Base-by-base conservation (phyloP, 73 alveolate genomes). In the Tetrahymena malaccensis region DNA sequence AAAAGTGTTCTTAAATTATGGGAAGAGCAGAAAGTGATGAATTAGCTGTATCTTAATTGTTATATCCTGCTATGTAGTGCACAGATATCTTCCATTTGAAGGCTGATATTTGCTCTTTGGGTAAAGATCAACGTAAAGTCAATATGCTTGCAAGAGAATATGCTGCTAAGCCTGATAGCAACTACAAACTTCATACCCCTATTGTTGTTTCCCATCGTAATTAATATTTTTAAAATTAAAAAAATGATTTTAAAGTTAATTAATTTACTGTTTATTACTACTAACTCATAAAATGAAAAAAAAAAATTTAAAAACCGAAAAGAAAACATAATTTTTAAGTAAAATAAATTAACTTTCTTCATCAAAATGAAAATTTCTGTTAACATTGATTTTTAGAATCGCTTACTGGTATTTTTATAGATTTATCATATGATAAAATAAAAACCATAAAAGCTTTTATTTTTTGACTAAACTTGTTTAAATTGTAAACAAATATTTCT, bases 21-120 rank as follows among this genome's bases (percentile, higher is more conserved):
- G 99, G 99, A 93, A 98, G 99, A 94, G 96, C 94, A 10, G 99
- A 99, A 93, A 98, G 98, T 43, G 99, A 98, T 93, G 97, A 96
- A 94, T 96, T 98, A 95, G 98, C 99, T 25, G 99, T 99, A 35
- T 99, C 99, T 37, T 99, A 99, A 96, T 97, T 99, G 93, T 94
- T 99, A 96, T 99, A 99, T 98, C 99, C 99, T 11, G 97, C 99
- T 96, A 99, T 99, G 99, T 99, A 99, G 97, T 99, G 99, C 94
- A 96, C 99, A 94, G 99, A 99, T 97, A 99, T 99, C 84, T 99
- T 99, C 98, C 98, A 98, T 98, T 98, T 99, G 50, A 98, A 98
- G 94, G 99, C 99, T 33, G 99, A 98, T 95, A 98, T 99, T 85
- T 99, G 99, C 97, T 98, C 99, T 85, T 97, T 99, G 84, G 99